Evolutionary conservation across 1,139 yeast species (phyloP).

Genomic region (Yamadazyma jaroonii): DNA sequence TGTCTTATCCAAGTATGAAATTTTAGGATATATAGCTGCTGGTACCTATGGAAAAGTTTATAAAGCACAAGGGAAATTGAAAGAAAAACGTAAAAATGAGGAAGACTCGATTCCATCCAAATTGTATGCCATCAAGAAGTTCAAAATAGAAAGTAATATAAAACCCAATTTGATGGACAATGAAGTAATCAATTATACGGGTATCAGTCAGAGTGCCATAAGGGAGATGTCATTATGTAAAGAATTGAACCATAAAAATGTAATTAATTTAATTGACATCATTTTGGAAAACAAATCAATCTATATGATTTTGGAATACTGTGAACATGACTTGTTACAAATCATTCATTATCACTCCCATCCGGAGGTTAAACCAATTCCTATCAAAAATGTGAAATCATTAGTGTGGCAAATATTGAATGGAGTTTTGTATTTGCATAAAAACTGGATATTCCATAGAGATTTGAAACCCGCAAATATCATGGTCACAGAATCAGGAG

Average conservation of each 20-base stretch:
- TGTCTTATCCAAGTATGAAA: conserved; percentile 78
- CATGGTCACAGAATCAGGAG: conserved; percentile 88
- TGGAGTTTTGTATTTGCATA: conserved; percentile 89
- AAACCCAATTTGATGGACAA: conserved; percentile 54
- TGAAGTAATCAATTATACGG: conserved; percentile 85
- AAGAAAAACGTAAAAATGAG: conserved; percentile 23
- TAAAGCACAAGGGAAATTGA: conserved; percentile 59
- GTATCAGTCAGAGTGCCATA: conserved; percentile 94
- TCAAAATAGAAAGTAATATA: conserved; percentile 83
- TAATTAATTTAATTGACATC: conserved; percentile 78
- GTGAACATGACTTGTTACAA: conserved; percentile 92
- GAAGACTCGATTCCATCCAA: conserved; percentile 19
- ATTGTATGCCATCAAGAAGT: conserved; percentile 85
- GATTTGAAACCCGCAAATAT: conserved; percentile 97
- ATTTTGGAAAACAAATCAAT: conserved; percentile 88
- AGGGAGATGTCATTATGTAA: conserved; percentile 95
- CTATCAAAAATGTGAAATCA: conserved; percentile 74
- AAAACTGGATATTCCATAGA: conserved; percentile 93
- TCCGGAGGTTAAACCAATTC: conserved; percentile 77
- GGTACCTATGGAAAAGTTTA: conserved; percentile 98
- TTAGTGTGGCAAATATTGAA: conserved; percentile 88
- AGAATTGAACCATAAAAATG: conserved; percentile 76
- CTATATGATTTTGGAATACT: conserved; percentile 92
- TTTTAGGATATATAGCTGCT: conserved; percentile 94
- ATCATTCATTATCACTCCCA: conserved; percentile 93